Base-by-base conservation (phyloP, 441 rosid species). In the Populus hybrid region DNA sequence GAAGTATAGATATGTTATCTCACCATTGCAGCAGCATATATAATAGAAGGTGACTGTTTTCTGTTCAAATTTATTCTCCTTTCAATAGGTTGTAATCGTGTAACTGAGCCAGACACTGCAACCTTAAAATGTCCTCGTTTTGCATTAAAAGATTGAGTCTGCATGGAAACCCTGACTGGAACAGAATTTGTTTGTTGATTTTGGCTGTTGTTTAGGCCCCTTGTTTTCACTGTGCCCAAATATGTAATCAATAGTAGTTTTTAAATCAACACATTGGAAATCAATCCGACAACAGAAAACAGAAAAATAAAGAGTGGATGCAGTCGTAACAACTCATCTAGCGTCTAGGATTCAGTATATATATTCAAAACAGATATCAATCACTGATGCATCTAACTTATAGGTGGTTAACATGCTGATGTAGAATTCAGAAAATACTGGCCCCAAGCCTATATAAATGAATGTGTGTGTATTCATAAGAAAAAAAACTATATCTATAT, bases 21-120 rank as follows among this genome's bases (percentile, higher is more conserved):
- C 84, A 91, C 95, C 81, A 79, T 85, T 46, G 57, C 57, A n/a
- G 88, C 83, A 79, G 84, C 82, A 63, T 86, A 87, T 73, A 81
- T 82, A 26, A 83, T 53, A 40, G 85, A 84, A 80, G 84, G 74
- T 75, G 73, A 82, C 69, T 64, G 81, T 75, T 80, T 82, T 46
- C 70, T 76, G 75, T 65, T 77, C 42, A 83, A 77, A 71, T 18
- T 68, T 23, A 26, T 79, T 78, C 79, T 79, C 74, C 79, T 80
- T 68, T 16, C 71, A 76, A 66, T 26, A 24, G 83, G 73, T 72
- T 66, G 84, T 70, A 79, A 77, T 69, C 79, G 75, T 24, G 75
- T 50, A 63, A 75, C 78, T 35, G 83, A 86, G 72, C 72, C 77
- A 11, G 77, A 28, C 67, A 65, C 64, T 35, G 69, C 64, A 36